Evolutionary conservation across 2,329 filamentous ascomycete species (phyloP), one percentile per base, ranked within the genome.

Genomic region (Sclerotinia minor): DNA sequence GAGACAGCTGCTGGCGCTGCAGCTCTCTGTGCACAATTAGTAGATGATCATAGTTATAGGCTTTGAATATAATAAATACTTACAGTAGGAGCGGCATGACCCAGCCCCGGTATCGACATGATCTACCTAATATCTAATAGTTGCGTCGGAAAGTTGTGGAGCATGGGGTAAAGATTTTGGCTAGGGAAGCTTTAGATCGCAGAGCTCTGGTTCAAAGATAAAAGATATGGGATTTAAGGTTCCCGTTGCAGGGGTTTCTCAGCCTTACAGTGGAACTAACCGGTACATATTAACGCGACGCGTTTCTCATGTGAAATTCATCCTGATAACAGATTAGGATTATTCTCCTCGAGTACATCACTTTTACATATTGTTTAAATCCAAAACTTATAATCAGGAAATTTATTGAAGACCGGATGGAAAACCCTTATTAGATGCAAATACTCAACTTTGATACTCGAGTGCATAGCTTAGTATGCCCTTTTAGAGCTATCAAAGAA

Each of bases 91-190:
- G 86, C 85, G 65, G 89, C 86, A 76, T 91, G 87, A 73, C 89
- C 89, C 78, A 92, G 80, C 75, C 89, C 89, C 73, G 89, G 89
- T 77, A 92, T 89, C 74, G 89, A 91, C 89, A 92, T 92, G 24
- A 53, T 50, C 19, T 64, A 38, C 3, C 24, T 44, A n/a, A 17
- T 32, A 41, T 61, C 54, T 49, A 53, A 38, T 52, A 44, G 24
- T 35, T 49, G 32, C 26, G 47, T 44, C 3, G 57, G 45, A 35
- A 54, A 45, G 35, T 38, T 61, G 55, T 67, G 65, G 55, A 53
- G 55, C 57, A 67, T 61, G 55, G 55, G 38, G 65, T 67, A 45
- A 38, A 67, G 65, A 26, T 52, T 61, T 61, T 63, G 29, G 55
- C 65, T 44, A 60, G 52, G 65, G 60, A 44, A 68, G 58, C 64